phyloP scores from a whole-genome alignment of 1,139 yeast genomes.

The Meyerozyma guilliermondii region DNA sequence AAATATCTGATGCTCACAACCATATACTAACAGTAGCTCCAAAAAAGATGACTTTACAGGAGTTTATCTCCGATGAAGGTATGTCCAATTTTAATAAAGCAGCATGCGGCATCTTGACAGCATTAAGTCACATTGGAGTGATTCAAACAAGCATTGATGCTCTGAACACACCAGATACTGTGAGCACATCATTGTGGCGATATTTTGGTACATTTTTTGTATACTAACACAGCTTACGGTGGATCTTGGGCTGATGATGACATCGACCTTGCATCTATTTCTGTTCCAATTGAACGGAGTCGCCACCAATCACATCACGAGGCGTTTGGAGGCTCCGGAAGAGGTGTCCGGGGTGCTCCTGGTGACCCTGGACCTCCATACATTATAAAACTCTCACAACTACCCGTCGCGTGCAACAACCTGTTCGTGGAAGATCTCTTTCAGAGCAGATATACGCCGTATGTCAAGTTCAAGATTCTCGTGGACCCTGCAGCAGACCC shows the following conservation, averaged over 20 bases:
- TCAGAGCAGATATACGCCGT: constrained; percentile 36
- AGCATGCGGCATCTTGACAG: neutral
- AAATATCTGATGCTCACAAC: too few relatives aligned
- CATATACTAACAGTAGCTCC: constrained; percentile 8
- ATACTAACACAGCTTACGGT: constrained; percentile 32
- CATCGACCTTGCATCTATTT: constrained; percentile 61
- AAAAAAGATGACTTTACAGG: constrained; percentile 50
- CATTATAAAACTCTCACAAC: constrained; percentile 48
- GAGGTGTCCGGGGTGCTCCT: neutral
- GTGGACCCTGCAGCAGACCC: constrained; percentile 39
- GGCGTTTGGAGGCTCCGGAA: neutral
- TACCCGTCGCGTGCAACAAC: constrained; percentile 40
- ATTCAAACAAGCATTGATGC: neutral
- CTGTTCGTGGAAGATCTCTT: constrained; percentile 39
- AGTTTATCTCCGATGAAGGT: constrained; percentile 50
- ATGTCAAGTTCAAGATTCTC: constrained; percentile 36
- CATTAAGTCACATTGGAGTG: neutral
- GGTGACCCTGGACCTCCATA: constrained; percentile 45
- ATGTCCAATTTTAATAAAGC: constrained; percentile 18
- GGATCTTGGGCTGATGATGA: constrained; percentile 81
- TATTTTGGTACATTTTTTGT: neutral
- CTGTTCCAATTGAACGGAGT: constrained; percentile 45
- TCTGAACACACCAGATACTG: neutral
- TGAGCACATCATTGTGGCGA: neutral
- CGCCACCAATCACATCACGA: constrained; percentile 10